Percentiles rank a stretch among this genome's conserved stretches.
These are phyloP conservation scores for Verticillium nubilum DNA, from an alignment of 2,329 filamentous ascomycete genomes.

Conservation along the genomic window DNA sequence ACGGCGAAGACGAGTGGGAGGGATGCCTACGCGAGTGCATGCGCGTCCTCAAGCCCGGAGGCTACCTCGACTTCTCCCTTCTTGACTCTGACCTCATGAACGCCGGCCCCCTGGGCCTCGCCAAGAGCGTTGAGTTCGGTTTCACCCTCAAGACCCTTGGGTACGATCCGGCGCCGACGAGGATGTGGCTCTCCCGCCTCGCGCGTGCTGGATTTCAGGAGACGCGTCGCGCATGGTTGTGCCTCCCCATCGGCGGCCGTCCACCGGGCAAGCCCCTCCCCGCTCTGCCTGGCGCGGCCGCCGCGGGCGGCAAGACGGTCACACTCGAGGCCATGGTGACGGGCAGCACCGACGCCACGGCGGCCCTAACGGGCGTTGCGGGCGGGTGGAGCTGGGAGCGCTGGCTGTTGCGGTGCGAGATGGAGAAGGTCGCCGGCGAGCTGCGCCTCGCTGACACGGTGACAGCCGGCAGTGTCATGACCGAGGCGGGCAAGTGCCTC, in stretches of 20 bases:
- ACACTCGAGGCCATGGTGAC: slow-evolving; percentile 57
- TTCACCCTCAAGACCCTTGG: slow-evolving; percentile 85
- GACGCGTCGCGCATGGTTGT: slow-evolving; percentile 81
- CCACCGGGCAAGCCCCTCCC: slow-evolving; percentile 23
- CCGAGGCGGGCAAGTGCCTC: slow-evolving; percentile 53
- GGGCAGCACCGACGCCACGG: slow-evolving; percentile 63
- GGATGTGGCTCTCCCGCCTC: slow-evolving; percentile 72
- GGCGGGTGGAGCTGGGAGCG: slow-evolving; percentile 93
- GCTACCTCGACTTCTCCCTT: slow-evolving; percentile 85
- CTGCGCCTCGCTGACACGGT: slow-evolving; percentile 48
- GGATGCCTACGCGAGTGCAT: slow-evolving; percentile 78
- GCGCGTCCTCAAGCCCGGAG: slow-evolving; percentile 87
- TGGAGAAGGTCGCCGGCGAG: slow-evolving; percentile 72
- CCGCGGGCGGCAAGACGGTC: slow-evolving; percentile 36
- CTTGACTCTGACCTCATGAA: slow-evolving; percentile 89
- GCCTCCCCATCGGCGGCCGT: slow-evolving; percentile 71
- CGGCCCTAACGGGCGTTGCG: slow-evolving; percentile 72
- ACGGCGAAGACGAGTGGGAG: slow-evolving; percentile 80
- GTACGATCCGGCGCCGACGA: slow-evolving; percentile 82
- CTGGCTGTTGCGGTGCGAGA: slow-evolving; percentile 85
- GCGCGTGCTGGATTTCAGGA: slow-evolving; percentile 71
- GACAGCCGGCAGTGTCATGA: slow-evolving; percentile 43
- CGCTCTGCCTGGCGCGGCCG: slow-evolving; percentile 22
- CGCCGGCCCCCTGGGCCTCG: slow-evolving; percentile 71
- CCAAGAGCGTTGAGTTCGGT: slow-evolving; percentile 85